A percentile compares a stretch with the other conserved stretches of the same genome.
Conservation (phyloP, 768 basidiomycete species). For the Ramaria rubella region DNA sequence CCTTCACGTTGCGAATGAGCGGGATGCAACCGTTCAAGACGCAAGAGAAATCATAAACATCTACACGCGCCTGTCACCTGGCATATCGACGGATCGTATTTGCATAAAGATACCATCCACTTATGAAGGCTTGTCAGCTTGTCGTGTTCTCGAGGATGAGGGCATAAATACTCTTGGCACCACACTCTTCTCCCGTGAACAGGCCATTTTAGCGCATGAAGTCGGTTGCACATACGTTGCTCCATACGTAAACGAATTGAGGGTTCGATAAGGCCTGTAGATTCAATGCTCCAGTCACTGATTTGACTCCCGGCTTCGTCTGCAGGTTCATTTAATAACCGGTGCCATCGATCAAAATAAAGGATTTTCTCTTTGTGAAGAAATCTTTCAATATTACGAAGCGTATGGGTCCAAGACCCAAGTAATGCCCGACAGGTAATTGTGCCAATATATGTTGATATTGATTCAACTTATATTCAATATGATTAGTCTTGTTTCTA, state of each 20-base stretch:
- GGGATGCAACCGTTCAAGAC: constrained; percentile 4
- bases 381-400: constrained; percentile 35
- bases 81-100: constrained; percentile 33
- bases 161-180: constrained; percentile 52
- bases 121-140: constrained; percentile 45
- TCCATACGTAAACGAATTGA: constrained; percentile 47
- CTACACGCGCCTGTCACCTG: constrained; percentile 4
- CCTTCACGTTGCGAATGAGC: neutral
- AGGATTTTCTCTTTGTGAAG: constrained; percentile 31
- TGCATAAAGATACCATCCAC: constrained; percentile 58
- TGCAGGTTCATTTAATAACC: constrained; percentile 42
- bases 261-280: neutral
- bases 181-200: constrained; percentile 46
- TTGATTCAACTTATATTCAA: neutral
- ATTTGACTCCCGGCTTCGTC: constrained; percentile 42
- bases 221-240: constrained; percentile 47
- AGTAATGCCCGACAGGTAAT: constrained; percentile 46
- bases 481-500: constrained; percentile 32
- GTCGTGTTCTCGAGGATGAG: constrained; percentile 35
- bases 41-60: neutral
- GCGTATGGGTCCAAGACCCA: constrained; percentile 32
- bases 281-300: neutral
- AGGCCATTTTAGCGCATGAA: constrained; percentile 48
- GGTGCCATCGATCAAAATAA: constrained; percentile 34
- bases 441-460: neutral